Conservation (phyloP, 148 eudicot genomes). For the Arbutus unedo region DNA sequence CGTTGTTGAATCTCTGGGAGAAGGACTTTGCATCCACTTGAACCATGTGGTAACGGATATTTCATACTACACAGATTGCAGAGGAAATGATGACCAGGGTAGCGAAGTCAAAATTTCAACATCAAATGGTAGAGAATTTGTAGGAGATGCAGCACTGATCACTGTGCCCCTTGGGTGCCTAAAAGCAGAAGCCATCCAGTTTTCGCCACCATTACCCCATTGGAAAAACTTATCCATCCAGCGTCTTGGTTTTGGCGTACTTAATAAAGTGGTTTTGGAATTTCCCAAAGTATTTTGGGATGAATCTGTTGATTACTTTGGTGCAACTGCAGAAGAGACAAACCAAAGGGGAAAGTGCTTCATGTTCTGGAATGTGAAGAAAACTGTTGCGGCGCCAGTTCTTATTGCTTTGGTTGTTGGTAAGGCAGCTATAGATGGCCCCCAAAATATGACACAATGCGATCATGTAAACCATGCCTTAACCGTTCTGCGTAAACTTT, state of each 20-base stretch:
- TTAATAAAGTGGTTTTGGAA: slow-evolving; percentile 90
- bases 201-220: slow-evolving; percentile 82
- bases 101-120: slow-evolving; percentile 68
- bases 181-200: slow-evolving; percentile 69
- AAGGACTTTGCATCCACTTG: slow-evolving; percentile 70
- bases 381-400: slow-evolving; percentile 94
- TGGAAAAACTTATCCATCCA: slow-evolving; percentile 90
- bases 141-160: slow-evolving; percentile 82
- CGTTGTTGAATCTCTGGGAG: slow-evolving; percentile 81
- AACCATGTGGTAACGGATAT: slow-evolving; percentile 77
- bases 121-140: slow-evolving; percentile 57
- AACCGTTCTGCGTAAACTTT: slow-evolving; percentile 75
- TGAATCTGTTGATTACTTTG: slow-evolving; percentile 94
- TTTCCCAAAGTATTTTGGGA: slow-evolving; percentile 94
- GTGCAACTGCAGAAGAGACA: slow-evolving; percentile 90
- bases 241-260: slow-evolving; percentile 93
- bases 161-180: slow-evolving; percentile 97
- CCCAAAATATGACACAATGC: slow-evolving; percentile 47
- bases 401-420: slow-evolving; percentile 97
- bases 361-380: slow-evolving; percentile 98
- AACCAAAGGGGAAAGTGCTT: slow-evolving; percentile 83
- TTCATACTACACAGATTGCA: slow-evolving; percentile 35
- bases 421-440: slow-evolving; percentile 86
- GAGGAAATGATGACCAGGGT: slow-evolving; percentile 29
- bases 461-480: slow-evolving; percentile 85